These are phyloP conservation scores for Globisporangium camurandrum DNA, from an alignment of 352 stramenopile species.

Conservation along the genomic window DNA sequence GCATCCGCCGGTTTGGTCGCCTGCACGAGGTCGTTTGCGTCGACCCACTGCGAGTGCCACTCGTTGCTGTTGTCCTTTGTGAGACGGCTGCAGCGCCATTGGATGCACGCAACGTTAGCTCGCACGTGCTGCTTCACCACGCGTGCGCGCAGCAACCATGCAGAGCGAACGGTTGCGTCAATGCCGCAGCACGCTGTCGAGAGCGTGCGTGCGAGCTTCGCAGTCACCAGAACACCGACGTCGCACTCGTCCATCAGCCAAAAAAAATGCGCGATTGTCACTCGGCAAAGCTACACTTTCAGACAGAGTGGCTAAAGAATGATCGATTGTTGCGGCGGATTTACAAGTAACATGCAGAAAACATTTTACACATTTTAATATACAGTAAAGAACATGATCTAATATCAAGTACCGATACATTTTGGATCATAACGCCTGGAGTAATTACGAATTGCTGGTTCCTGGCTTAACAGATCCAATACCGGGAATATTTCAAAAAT, in stretches of 20 bases:
- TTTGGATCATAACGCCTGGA: too few species aligned
- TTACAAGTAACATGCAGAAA: too few species aligned
- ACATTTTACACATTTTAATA: too few species aligned
- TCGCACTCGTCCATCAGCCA: background rate
- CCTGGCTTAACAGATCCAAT: too few species aligned
- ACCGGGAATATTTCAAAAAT: too few species aligned
- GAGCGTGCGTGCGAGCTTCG: background rate
- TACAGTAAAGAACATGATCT: too few species aligned
- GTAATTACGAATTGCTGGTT: too few species aligned
- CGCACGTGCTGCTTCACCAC: background rate
- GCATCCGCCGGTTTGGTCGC: conserved; percentile 3
- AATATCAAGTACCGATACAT: too few species aligned
- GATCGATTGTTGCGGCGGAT: too few species aligned
- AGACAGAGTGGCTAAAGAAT: too few species aligned
- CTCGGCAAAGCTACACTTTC: too few species aligned
- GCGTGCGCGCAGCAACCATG: background rate
- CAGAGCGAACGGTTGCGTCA: background rate
- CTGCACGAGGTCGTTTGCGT: conserved; percentile 4
- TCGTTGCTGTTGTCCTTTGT: background rate
- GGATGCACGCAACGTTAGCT: background rate
- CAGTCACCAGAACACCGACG: conserved; percentile 3
- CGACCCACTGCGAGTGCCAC: conserved; percentile 17
- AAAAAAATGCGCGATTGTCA: too few species aligned
- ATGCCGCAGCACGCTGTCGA: conserved; percentile 1
- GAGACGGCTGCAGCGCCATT: conserved; percentile 3